Percentiles rank a stretch among this genome's conserved stretches.
These are phyloP conservation scores for Lipomyces oligophaga DNA, from an alignment of 805 yeast genomes.

Conservation along the genomic window DNA sequence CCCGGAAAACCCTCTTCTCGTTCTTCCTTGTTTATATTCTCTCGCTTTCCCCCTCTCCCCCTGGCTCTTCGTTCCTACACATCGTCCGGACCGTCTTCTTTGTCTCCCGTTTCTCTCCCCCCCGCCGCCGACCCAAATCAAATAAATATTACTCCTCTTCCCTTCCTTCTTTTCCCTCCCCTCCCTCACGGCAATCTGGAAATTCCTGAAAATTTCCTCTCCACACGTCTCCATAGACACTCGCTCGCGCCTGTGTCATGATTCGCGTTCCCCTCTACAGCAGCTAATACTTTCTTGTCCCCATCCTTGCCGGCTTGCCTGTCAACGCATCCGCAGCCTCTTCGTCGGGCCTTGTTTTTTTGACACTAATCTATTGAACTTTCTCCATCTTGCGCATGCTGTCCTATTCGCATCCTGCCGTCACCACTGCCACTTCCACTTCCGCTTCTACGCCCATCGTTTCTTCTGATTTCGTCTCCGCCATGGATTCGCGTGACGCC, in stretches of 20 bases:
- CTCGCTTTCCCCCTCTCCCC: neutral
- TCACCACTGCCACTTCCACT: conserved; percentile 1
- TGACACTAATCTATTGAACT: no score
- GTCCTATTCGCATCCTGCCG: neutral
- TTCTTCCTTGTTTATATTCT: neutral
- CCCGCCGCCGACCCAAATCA: neutral
- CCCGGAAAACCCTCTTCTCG: neutral
- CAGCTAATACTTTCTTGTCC: no score
- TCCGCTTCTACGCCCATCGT: conserved; percentile 1
- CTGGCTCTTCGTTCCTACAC: neutral
- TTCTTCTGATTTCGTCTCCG: conserved; percentile 38
- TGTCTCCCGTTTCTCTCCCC: neutral
- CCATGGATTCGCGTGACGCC: conserved; percentile 24
- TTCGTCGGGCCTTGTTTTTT: no score
- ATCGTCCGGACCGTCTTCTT: neutral
- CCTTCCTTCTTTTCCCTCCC: no score
- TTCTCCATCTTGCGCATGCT: no score
- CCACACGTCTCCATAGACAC: no score
- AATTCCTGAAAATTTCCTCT: no score
- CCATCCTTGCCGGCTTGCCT: no score
- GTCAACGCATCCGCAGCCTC: no score
- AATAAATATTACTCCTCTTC: neutral
- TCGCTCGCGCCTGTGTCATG: no score
- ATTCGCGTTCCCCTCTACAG: no score
- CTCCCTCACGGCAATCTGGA: no score